A percentile compares a stretch with the other conserved stretches of the same genome.
These are phyloP conservation scores for Fomitopsis betulina DNA, from an alignment of 1,284 basidiomycete species.

Conservation along the genomic window DNA sequence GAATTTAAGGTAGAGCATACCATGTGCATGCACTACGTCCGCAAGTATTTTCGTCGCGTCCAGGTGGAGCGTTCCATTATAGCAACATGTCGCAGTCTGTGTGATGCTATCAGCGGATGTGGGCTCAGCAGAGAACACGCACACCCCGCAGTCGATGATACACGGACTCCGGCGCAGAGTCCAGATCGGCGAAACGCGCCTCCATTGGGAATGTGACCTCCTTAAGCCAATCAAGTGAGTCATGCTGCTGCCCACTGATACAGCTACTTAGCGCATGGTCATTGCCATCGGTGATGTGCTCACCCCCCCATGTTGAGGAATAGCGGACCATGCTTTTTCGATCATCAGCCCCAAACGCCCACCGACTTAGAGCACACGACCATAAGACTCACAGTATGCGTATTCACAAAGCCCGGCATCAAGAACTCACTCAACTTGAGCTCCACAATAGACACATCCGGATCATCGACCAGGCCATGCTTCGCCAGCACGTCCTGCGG, in stretches of 20 bases:
- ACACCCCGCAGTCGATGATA: constrained; percentile 73
- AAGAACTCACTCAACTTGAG: constrained; percentile 74
- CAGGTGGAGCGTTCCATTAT: constrained; percentile 84
- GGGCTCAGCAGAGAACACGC: constrained; percentile 23
- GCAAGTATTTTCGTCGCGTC: constrained; percentile 82
- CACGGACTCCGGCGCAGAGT: constrained; percentile 74
- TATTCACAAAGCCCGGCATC: constrained; percentile 88
- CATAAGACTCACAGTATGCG: constrained; percentile 67
- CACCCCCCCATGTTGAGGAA: constrained; percentile 81
- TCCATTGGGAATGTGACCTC: constrained; percentile 91
- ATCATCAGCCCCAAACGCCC: neutral
- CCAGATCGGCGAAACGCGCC: constrained; percentile 66
- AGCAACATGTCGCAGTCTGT: constrained; percentile 91
- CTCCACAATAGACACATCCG: constrained; percentile 35
- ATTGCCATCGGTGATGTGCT: neutral
- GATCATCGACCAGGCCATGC: constrained; percentile 30
- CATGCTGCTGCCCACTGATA: constrained; percentile 68
- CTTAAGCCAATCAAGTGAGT: constrained; percentile 89
- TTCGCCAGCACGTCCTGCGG: constrained; percentile 42
- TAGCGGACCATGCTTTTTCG: constrained; percentile 77
- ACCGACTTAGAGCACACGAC: neutral
- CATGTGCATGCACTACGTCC: constrained; percentile 63
- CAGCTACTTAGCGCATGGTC: neutral
- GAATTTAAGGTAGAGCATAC: constrained; percentile 36
- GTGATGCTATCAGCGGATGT: neutral